Base-by-base conservation (phyloP, 2,329 filamentous ascomycete species). In the Fusarium protoensiforme region DNA sequence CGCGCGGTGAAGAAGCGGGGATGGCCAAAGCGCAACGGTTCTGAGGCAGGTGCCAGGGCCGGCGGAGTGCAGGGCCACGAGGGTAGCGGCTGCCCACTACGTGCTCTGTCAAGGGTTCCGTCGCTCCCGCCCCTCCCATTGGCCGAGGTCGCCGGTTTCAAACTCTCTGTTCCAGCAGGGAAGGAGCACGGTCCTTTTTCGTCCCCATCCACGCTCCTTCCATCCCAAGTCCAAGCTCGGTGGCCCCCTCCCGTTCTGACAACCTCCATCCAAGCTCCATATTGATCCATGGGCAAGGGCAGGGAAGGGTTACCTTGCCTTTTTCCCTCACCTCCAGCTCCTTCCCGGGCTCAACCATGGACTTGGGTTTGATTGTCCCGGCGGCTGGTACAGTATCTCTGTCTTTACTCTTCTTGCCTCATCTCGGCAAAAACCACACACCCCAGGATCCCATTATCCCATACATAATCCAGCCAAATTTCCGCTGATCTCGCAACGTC, bases 181-280 rank as follows among this genome's bases (percentile, higher is more conserved):
- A 74, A 74, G 72, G 72, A 74, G 72, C 69, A 70, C 57, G 65
- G 65, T 58, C 72, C 65, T 68, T 67, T 68, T 51, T 73, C 64
- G 59, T 68, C 58, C 57, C 64, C 56, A 65, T 74, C 64, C 57
- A 59, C 60, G 18, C 60, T 63, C 51, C 51, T 64, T 46, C 61
- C 38, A 61, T 53, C 53, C 53, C 51, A 64, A 57, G 61, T 58
- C 61, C 51, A 58, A 58, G 53, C 51, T 63, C 53, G 60, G 36
- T 16, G 14, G 59, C 63, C 71, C 67, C 71, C 64, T 74, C 67
- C 64, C 46, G 67, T 72, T 72, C 59, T 73, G 64, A 74, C 67
- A 72, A 73, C 59, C 68, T 74, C 58, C 46, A 51, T 51, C 46
- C 27, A 51, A 51, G 46, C 46, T 51, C 46, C 46, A 46, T 46